Conservation (phyloP, 1,284 basidiomycete species). For the Cryptococcus neoformans region DNA sequence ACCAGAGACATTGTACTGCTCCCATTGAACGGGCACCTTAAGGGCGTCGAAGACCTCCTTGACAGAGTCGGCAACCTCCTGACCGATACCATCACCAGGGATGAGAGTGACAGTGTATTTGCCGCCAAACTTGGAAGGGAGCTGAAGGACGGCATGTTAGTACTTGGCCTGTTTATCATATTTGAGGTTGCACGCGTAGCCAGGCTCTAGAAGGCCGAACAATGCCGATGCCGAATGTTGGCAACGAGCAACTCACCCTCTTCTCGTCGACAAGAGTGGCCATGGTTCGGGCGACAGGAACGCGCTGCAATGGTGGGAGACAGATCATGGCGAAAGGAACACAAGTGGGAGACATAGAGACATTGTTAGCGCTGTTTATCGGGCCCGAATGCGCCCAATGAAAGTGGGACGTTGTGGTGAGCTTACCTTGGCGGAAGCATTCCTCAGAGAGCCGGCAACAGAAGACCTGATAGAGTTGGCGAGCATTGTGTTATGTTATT, state of each 20-base stretch:
- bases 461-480: conserved; percentile 30
- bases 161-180: background rate
- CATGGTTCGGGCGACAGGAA: conserved; percentile 35
- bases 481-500: conserved; percentile 22
- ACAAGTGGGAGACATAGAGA: background rate
- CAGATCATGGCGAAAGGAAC: background rate
- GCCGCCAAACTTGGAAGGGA: conserved; percentile 89
- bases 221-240: conserved; percentile 3
- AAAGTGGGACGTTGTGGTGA: conserved; percentile 8
- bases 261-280: conserved; percentile 42
- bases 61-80: conserved; percentile 96
- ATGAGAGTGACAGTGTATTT: conserved; percentile 75
- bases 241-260: conserved; percentile 29
- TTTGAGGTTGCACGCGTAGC: background rate
- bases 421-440: background rate
- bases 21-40: conserved; percentile 99
- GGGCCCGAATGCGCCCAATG: background rate
- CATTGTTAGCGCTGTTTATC: background rate
- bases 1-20: conserved; percentile 97
- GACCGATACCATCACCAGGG: conserved; percentile 94
- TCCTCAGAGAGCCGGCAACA: conserved; percentile 25
- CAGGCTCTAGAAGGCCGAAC: background rate
- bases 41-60: conserved; percentile 98
- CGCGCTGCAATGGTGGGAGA: conserved; percentile 17
- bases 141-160: conserved; percentile 54